These are phyloP conservation scores for Alternaria novae-zelandiae DNA, from an alignment of 2,329 filamentous ascomycete species.

Conservation along the genomic window DNA sequence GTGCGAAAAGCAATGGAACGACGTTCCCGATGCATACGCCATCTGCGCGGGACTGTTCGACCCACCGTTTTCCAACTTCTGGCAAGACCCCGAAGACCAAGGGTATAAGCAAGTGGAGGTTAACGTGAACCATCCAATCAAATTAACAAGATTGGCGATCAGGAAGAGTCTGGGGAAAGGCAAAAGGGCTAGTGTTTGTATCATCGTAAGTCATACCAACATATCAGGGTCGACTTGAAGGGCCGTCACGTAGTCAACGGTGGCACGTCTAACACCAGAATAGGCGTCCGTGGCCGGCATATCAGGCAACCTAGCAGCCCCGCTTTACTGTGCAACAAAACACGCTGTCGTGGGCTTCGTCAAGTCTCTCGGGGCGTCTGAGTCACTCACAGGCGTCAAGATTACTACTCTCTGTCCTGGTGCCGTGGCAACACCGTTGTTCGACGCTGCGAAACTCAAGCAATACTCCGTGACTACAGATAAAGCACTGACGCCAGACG, in stretches of 20 bases:
- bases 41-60: constrained; percentile 43
- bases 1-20: constrained; percentile 37
- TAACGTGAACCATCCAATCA: constrained; percentile 41
- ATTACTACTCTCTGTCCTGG: constrained; percentile 38
- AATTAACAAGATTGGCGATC: constrained; percentile 39
- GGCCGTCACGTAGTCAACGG: background rate
- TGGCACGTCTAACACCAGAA: background rate
- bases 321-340: constrained; percentile 41
- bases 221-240: background rate
- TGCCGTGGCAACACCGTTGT: constrained; percentile 33
- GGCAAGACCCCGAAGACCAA: constrained; percentile 37
- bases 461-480: constrained; percentile 28
- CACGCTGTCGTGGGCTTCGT: constrained; percentile 42
- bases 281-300: constrained; percentile 37
- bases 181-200: constrained; percentile 40
- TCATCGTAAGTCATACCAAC: constrained; percentile 30
- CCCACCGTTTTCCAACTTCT: constrained; percentile 39
- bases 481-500: constrained; percentile 23
- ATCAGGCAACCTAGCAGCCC: constrained; percentile 31
- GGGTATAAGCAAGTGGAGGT: constrained; percentile 39
- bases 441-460: constrained; percentile 27
- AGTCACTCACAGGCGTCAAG: constrained; percentile 39
- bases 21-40: constrained; percentile 42
- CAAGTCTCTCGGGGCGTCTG: constrained; percentile 34
- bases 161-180: constrained; percentile 32